These are phyloP conservation scores for Ramularia collo-cygni DNA, from an alignment of 2,329 filamentous ascomycete genomes.

Conservation along the genomic window DNA sequence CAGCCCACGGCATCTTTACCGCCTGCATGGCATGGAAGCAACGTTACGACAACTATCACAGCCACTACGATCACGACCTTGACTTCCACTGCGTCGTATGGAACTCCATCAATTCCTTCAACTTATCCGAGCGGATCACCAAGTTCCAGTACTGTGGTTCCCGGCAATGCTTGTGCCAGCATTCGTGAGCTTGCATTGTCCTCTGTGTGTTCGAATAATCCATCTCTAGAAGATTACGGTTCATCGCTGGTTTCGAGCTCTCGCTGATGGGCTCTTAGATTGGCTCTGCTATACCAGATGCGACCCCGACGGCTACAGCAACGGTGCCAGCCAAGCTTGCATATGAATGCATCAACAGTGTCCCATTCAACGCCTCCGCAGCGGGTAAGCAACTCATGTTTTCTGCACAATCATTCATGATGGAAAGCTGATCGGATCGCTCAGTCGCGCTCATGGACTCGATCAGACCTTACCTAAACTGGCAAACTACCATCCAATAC, in stretches of 20 bases:
- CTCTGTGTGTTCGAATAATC: no score
- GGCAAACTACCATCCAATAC: conserved; percentile 41
- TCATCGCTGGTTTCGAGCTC: no score
- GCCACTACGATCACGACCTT: no score
- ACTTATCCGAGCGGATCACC: no score
- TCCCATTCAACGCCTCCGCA: conserved; percentile 37
- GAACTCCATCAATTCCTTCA: no score
- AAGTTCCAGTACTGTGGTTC: neutral
- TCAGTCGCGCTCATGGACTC: conserved; percentile 36
- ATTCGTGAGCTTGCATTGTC: conserved; percentile 16
- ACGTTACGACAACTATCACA: no score
- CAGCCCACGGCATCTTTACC: no score
- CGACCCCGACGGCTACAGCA: conserved; percentile 18
- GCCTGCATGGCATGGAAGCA: no score
- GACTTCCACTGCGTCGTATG: no score
- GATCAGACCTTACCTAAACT: conserved; percentile 40
- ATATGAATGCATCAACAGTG: conserved; percentile 39
- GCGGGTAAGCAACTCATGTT: conserved; percentile 32
- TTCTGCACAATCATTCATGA: conserved; percentile 32
- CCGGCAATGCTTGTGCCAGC: conserved; percentile 22
- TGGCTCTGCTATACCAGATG: conserved; percentile 2
- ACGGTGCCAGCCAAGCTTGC: conserved; percentile 38
- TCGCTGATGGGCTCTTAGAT: no score
- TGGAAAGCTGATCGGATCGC: neutral
- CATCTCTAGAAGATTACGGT: no score